These are phyloP conservation scores for Pisolithus microcarpus DNA, from an alignment of 768 basidiomycete species.

Conservation along the genomic window DNA sequence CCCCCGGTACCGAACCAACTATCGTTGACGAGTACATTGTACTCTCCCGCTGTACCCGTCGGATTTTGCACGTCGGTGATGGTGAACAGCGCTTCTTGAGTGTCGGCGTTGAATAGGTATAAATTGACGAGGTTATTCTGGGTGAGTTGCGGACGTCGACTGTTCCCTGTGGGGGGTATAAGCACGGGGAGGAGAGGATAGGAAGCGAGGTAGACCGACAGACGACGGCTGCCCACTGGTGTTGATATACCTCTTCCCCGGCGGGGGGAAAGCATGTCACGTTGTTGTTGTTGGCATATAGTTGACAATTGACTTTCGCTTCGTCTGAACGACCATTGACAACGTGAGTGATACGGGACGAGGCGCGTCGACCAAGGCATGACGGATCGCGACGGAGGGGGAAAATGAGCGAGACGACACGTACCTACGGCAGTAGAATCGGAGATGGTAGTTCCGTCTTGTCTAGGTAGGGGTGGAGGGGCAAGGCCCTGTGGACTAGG, in stretches of 20 bases:
- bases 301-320: constrained; percentile 45
- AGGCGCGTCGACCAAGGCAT: constrained; percentile 4
- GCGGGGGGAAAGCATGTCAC: constrained; percentile 70
- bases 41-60: constrained; percentile 48
- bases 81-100: constrained; percentile 42
- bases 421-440: constrained; percentile 19
- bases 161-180: constrained; percentile 55
- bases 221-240: constrained; percentile 68
- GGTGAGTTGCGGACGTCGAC: constrained; percentile 55
- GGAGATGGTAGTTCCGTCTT: constrained; percentile 23
- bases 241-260: constrained; percentile 56
- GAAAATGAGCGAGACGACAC: constrained; percentile 9
- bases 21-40: constrained; percentile 59
- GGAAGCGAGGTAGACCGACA: constrained; percentile 47
- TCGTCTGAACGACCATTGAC: constrained; percentile 11
- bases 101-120: constrained; percentile 72
- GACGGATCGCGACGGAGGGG: neutral
- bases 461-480: constrained; percentile 7
- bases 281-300: constrained; percentile 59
- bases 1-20: constrained; percentile 63
- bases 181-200: constrained; percentile 5
- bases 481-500: constrained; percentile 25
- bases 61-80: constrained; percentile 41
- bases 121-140: constrained; percentile 63
- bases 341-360: constrained; percentile 6